A percentile compares a stretch with the other conserved stretches of the same genome.
phyloP scores from a whole-genome alignment of 495 filamentous ascomycete species.

The Penicillium waksmanii region DNA sequence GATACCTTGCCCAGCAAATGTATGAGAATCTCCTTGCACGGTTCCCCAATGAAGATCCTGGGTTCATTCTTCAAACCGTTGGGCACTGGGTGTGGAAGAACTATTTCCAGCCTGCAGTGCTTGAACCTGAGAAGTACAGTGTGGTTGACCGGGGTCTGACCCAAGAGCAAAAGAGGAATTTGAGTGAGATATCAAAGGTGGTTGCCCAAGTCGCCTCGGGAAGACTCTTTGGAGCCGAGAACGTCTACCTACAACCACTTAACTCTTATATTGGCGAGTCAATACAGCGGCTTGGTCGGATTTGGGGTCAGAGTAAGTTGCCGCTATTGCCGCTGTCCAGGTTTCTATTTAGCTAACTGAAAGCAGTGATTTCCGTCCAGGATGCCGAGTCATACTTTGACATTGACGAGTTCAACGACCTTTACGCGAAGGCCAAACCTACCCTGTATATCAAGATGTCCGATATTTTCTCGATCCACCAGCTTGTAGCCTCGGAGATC shows the following conservation, averaged over 20 bases:
- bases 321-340: neutral
- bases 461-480: constrained; percentile 96
- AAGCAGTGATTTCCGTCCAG: constrained; percentile 75
- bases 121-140: constrained; percentile 85
- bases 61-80: constrained; percentile 78
- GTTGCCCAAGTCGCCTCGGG: constrained; percentile 84
- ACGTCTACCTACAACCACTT: constrained; percentile 92
- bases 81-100: constrained; percentile 91
- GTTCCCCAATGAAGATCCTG: constrained; percentile 79
- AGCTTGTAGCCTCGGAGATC: constrained; percentile 79
- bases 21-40: constrained; percentile 74
- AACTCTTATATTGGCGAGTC: constrained; percentile 89
- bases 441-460: constrained; percentile 98
- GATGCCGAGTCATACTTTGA: constrained; percentile 90
- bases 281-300: constrained; percentile 75
- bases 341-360: constrained; percentile 25
- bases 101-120: constrained; percentile 87
- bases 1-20: constrained; percentile 85
- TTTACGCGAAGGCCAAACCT: constrained; percentile 93
- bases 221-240: constrained; percentile 86
- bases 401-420: constrained; percentile 97
- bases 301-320: constrained; percentile 66
- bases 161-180: constrained; percentile 90
- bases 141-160: constrained; percentile 85
- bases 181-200: constrained; percentile 89